A percentile compares a stretch with the other conserved stretches of the same genome.
These are phyloP conservation scores for Colletotrichum sp. DNA, from an alignment of 2,329 filamentous ascomycete genomes.

Conservation along the genomic window DNA sequence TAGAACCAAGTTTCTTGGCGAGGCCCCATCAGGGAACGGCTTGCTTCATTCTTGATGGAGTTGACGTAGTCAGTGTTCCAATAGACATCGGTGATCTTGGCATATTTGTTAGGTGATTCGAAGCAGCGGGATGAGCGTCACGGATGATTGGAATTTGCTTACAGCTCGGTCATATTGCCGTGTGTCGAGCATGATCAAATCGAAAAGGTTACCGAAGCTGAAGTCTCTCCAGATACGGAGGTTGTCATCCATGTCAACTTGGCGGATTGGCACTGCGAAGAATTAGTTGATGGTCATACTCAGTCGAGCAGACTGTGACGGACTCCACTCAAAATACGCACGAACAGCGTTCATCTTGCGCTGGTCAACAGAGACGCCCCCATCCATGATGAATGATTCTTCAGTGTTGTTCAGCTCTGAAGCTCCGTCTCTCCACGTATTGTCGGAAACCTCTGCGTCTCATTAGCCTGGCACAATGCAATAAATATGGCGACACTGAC, in stretches of 20 bases:
- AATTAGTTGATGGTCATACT: neutral
- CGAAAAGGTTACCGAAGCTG: slow-evolving; percentile 68
- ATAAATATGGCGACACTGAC: slow-evolving; percentile 43
- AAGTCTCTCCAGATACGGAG: slow-evolving; percentile 73
- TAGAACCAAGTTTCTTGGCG: slow-evolving; percentile 81
- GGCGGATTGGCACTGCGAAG: slow-evolving; percentile 32
- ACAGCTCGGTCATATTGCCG: slow-evolving; percentile 66
- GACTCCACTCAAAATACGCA: slow-evolving; percentile 71
- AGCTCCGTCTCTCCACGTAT: slow-evolving; percentile 68
- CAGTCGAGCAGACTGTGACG: neutral
- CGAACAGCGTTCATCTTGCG: slow-evolving; percentile 77
- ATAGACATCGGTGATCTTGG: slow-evolving; percentile 38
- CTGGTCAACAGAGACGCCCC: slow-evolving; percentile 70
- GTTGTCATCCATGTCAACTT: slow-evolving; percentile 72
- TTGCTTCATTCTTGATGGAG: slow-evolving; percentile 67
- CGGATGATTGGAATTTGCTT: neutral
- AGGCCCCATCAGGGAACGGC: slow-evolving; percentile 73
- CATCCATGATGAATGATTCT: slow-evolving; percentile 64
- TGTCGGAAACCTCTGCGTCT: slow-evolving; percentile 59
- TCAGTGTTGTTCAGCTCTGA: slow-evolving; percentile 70
- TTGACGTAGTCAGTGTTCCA: slow-evolving; percentile 69
- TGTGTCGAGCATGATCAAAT: slow-evolving; percentile 73
- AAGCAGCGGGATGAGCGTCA: neutral
- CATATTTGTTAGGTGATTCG: neutral
- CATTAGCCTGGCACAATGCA: slow-evolving; percentile 23